phyloP scores from a whole-genome alignment of 208 protist species.

The Porcisia hertigi region DNA sequence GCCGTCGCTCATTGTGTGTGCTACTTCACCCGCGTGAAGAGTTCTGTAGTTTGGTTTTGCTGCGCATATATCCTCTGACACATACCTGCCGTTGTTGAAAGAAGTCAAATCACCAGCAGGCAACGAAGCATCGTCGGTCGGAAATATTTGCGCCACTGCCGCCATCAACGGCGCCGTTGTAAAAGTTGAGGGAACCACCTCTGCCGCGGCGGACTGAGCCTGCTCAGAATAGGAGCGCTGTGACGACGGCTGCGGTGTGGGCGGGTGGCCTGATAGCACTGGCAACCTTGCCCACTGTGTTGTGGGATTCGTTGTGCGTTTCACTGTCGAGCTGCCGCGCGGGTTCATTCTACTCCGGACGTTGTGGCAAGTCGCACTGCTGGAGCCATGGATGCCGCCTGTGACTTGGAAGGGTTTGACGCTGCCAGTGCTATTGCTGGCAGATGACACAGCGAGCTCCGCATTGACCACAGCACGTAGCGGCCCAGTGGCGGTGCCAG shows the following conservation, averaged over 20 bases:
- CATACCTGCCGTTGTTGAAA: constrained; percentile 12
- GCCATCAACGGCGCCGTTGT: constrained; percentile 7
- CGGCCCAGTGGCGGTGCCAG: neutral
- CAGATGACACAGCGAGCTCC: neutral
- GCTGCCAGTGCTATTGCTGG: neutral
- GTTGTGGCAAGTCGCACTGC: neutral
- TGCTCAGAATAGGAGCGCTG: constrained; percentile 3
- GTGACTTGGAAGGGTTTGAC: neutral
- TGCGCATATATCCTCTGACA: neutral
- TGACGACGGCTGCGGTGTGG: neutral
- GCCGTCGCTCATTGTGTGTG: neutral
- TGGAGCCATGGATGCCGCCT: neutral
- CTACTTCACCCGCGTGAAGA: constrained; percentile 2
- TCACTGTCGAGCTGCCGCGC: neutral
- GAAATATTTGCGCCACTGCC: constrained; percentile 1
- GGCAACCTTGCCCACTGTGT: constrained; percentile 11
- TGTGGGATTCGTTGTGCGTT: constrained; percentile 2
- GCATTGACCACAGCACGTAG: neutral
- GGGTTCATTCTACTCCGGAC: neutral
- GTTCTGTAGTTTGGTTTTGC: constrained; percentile 3
- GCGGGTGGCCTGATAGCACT: constrained; percentile 1
- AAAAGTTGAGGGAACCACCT: constrained; percentile 1
- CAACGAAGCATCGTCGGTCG: neutral
- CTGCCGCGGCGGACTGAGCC: constrained; percentile 1
- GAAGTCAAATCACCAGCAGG: neutral